Conservation (phyloP, 2,329 filamentous ascomycete species). For the Colletotrichum caudatum region DNA sequence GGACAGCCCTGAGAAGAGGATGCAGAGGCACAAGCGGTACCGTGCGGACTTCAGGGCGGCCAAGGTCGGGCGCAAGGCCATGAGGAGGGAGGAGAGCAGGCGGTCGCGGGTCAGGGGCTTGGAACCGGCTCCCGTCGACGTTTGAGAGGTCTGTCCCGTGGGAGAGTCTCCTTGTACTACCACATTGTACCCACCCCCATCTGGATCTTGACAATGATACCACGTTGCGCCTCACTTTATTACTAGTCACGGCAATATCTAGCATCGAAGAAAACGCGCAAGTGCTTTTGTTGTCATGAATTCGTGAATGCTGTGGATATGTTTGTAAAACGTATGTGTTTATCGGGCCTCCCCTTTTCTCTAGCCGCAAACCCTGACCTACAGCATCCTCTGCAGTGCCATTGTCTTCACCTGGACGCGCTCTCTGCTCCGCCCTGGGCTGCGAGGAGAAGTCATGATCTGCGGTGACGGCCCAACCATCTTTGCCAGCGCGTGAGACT, state of each 20-base stretch:
- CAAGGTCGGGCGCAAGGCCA: not conserved
- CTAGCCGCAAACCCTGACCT: not conserved
- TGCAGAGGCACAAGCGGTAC: slow-evolving; percentile 11
- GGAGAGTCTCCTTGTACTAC: not conserved
- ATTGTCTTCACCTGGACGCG: not conserved
- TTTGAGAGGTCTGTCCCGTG: not conserved
- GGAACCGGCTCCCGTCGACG: slow-evolving; percentile 9
- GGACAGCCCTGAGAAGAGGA: slow-evolving; percentile 24
- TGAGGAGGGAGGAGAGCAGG: not conserved
- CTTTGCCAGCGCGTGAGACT: slow-evolving; percentile 26
- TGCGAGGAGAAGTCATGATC: not conserved
- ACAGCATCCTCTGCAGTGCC: not conserved
- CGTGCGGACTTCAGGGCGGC: not conserved
- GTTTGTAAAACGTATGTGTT: not conserved
- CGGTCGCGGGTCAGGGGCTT: slow-evolving; percentile 7
- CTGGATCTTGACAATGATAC: slow-evolving; percentile 2
- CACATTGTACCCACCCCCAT: not conserved
- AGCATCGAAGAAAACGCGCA: not conserved
- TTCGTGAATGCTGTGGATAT: not conserved
- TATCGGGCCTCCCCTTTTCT: not conserved
- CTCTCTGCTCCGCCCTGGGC: not conserved
- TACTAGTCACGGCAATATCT: too few relatives aligned
- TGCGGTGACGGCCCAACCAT: slow-evolving; percentile 17
- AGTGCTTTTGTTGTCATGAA: not conserved
- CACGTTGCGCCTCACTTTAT: not conserved